Base-by-base conservation (phyloP, 1,284 basidiomycete species). In the Puccinia novopanici region DNA sequence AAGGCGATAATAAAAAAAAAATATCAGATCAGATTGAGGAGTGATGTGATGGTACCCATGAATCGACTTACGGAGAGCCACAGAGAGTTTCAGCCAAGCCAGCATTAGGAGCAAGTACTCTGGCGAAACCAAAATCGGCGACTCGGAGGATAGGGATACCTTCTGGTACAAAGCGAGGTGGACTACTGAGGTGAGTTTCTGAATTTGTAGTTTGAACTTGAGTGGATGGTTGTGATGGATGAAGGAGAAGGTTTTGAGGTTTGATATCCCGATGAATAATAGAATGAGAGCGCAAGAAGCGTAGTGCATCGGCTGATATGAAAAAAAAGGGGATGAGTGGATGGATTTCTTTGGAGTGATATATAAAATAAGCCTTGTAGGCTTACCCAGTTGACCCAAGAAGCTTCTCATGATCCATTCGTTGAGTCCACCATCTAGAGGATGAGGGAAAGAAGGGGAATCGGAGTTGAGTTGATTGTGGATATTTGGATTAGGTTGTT, bases 201-300 rank as follows among this genome's bases (percentile, higher is more conserved):
- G 55, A 19, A 57, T 57, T 57, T 6, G 17, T n/a, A 45, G 30
- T 24, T 71, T 68, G 77, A 55, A 3, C 17, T 9, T 19, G 48
- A 24, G 42, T 37, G 37, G n/a, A 57, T 27, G 59, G 59, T 24
- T 50, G 42, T 34, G 19, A 48, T 13, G 70, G 9, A 82, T 87
- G 40, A 81, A 91, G 59, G 12, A 80, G 71, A 1, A 80, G 50
- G 48, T 80, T 92, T 89, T 95, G 95, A 42, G 96, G 96, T 86
- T 99, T 99, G 87, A 99, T 95, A 85, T 99, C 96, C 71, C 97
- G 89, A 86, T 99, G 96, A 59, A 99, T 95, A 80, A 99, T 90
- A 84, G 97, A 93, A 82, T 92, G 89, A 40, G 91, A 90, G 24
- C 95, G 90, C 75, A 99, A 88, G 86, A 98, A 98, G 85, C 94